Evolutionary conservation across 192 early-diverging fungal species (phyloP).

Genomic region (Phlyctochytrium planicorne): DNA sequence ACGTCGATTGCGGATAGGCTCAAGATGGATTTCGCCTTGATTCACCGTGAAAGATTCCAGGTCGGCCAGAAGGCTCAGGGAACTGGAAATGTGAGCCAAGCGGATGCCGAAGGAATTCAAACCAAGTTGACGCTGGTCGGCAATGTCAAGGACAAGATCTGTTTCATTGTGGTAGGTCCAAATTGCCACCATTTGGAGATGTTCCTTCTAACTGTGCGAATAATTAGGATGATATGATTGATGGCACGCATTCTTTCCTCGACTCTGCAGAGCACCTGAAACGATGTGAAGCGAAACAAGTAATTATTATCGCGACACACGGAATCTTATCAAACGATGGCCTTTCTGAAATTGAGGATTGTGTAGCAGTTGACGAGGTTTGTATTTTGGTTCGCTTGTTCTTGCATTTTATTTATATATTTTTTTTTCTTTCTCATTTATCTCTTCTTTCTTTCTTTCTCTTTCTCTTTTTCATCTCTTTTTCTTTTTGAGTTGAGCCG

Average conservation of each 20-base stretch:
- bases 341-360: conserved; percentile 79
- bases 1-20: conserved; percentile 93
- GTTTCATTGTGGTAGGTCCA: conserved; percentile 46
- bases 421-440: conserved; percentile 14
- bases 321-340: conserved; percentile 90
- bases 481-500: no score
- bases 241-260: conserved; percentile 84
- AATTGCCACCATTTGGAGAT: not conserved
- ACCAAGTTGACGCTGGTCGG: conserved; percentile 58
- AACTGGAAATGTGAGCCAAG: conserved; percentile 11
- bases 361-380: conserved; percentile 72
- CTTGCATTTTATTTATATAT: not conserved
- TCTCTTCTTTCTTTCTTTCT: no score
- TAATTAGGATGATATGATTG: conserved; percentile 88
- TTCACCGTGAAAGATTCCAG: conserved; percentile 80
- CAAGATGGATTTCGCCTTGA: conserved; percentile 92
- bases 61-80: conserved; percentile 20
- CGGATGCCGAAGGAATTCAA: conserved; percentile 25
- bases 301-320: conserved; percentile 92
- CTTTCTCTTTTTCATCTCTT: conserved; percentile 1
- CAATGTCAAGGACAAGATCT: conserved; percentile 48
- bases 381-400: no score
- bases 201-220: not conserved
- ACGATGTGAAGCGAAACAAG: conserved; percentile 76
- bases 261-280: conserved; percentile 89